Evolutionary conservation across 2,329 filamentous ascomycete genomes (phyloP), one percentile per base, ranked within the genome.

Genomic region (Rhinocladiella mackenziei): DNA sequence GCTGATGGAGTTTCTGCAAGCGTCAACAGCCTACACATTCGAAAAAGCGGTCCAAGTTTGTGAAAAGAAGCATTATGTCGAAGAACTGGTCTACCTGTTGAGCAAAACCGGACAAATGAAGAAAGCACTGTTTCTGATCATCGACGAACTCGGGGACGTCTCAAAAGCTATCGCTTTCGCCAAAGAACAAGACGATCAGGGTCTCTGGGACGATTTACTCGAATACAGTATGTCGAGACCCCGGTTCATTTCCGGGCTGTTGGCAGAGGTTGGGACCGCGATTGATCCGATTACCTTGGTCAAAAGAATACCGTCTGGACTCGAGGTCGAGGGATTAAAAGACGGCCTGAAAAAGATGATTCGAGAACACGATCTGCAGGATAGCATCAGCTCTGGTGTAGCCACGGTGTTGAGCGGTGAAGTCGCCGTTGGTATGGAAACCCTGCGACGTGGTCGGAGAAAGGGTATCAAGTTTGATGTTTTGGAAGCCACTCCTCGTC

Each of bases 151-250:
- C 4, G 82, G 83, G 46, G 87, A 98, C 61, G 89, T 97, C 37
- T 84, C 83, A 37, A 89, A 92, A 56, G 92, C 92, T 6, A 98
- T 98, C 56, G 78, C 84, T 1, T 98, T 98, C 59, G 89, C 89
- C 41, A 96, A 96, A 64, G 84, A 89, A 50, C 89, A 97, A 61
- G 83, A 92, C 52, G 89, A 96, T 58, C 81, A 83, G 0, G 89
- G 96, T 56, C 75, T 98, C 0, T 98, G 92, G 92, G 86, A 95
- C 53, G 89, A 97, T 59, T 74, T 98, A 5, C 77, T 98, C 4
- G 81, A 91, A 56, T 97, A 97, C 65, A 91, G 86, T 49, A 97
- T 98, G 92, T 89, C 96, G 67, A 95, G 96, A 61, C 92, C 92
- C 1, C 80, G 80, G 29, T 98, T 98, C 67, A 97, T 98, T 55